These are phyloP conservation scores for Trichoderma breve DNA, from an alignment of 2,329 filamentous ascomycete genomes.

Conservation along the genomic window DNA sequence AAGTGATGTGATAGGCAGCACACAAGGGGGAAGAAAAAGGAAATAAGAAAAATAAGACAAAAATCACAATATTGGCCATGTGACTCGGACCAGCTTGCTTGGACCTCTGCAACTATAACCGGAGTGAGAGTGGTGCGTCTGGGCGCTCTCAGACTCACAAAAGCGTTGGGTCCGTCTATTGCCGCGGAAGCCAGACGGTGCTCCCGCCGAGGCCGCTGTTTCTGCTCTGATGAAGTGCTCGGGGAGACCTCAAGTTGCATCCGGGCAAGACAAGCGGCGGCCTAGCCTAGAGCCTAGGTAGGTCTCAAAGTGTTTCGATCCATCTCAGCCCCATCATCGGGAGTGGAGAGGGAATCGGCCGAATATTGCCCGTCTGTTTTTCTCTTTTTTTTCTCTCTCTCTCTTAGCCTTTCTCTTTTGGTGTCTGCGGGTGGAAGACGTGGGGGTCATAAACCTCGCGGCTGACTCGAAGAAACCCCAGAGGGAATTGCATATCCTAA, in stretches of 20 bases:
- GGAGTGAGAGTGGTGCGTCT: not conserved
- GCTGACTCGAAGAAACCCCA: not conserved
- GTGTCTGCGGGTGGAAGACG: not conserved
- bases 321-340: slow-evolving; percentile 13
- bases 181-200: slow-evolving; percentile 4
- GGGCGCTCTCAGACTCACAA: not conserved
- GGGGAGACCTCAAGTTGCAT: slow-evolving; percentile 12
- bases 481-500: not conserved
- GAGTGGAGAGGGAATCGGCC: not conserved
- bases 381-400: not conserved
- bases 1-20: not conserved
- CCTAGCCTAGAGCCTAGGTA: not conserved
- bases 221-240: slow-evolving; percentile 9
- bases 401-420: not conserved
- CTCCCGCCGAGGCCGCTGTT: slow-evolving; percentile 3
- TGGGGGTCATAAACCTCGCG: slow-evolving; percentile 1
- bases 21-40: not conserved
- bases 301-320: slow-evolving; percentile 7
- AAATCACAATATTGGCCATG: slow-evolving; percentile 4
- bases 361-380: not conserved
- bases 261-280: slow-evolving; percentile 8
- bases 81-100: not conserved
- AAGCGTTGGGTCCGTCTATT: not conserved
- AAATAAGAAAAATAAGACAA: not conserved
- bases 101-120: not conserved